Evolutionary conservation across 371 early-diverging fungal species (phyloP).

Genomic region (Apophysomyces sp.): DNA sequence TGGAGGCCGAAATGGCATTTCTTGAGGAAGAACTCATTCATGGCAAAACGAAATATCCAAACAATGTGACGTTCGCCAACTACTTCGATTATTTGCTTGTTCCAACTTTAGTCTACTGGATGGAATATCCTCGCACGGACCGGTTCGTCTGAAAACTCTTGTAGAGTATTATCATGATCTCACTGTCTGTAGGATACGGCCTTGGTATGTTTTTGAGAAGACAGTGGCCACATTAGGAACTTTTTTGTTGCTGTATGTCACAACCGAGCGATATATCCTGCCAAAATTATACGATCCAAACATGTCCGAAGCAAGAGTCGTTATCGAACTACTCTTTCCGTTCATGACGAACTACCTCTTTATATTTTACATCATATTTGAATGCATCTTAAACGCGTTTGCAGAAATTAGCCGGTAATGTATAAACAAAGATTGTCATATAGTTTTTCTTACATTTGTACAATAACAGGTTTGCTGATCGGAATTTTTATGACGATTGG

Average conservation of each 20-base stretch:
- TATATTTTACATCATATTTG: constrained; percentile 95
- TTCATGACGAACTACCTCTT: constrained; percentile 88
- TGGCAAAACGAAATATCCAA: constrained; percentile 67
- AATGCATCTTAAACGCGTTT: constrained; percentile 93
- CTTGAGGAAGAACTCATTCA: constrained; percentile 64
- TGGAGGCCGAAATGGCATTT: constrained; percentile 53
- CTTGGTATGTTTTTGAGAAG: constrained; percentile 86
- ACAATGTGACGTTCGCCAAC: constrained; percentile 80
- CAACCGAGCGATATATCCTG: constrained; percentile 83
- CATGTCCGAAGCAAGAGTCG: constrained; percentile 52
- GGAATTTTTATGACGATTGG: constrained; percentile 98
- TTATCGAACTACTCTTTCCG: constrained; percentile 78
- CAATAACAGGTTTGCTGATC: constrained; percentile 97
- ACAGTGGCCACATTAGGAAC: constrained; percentile 78
- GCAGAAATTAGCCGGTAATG: constrained; percentile 88
- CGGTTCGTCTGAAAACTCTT: constrained; percentile 41
- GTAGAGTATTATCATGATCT: not conserved
- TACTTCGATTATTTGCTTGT: constrained; percentile 88
- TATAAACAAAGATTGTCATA: not conserved
- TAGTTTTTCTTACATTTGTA: not conserved
- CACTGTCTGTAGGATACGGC: constrained; percentile 67
- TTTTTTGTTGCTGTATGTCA: constrained; percentile 78
- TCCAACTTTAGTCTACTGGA: constrained; percentile 90
- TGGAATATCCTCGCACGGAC: constrained; percentile 90
- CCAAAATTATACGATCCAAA: constrained; percentile 74